These are phyloP conservation scores for Debaryomyces tyrocola DNA, from an alignment of 805 yeast genomes.

Conservation along the genomic window DNA sequence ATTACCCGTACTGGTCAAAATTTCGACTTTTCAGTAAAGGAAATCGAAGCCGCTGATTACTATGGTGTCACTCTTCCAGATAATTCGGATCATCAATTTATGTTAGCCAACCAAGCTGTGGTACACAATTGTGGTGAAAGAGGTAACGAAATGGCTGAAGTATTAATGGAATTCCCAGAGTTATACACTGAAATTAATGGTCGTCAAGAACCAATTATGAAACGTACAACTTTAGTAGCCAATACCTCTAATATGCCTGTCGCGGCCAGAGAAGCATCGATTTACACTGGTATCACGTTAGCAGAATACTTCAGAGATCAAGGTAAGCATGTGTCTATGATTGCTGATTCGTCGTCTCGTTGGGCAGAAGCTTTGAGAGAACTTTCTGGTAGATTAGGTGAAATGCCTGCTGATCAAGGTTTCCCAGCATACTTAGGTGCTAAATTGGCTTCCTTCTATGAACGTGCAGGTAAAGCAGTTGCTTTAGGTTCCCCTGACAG, in stretches of 20 bases:
- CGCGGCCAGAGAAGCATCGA: constrained; percentile 99
- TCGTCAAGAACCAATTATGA: constrained; percentile 97
- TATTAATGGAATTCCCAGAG: constrained; percentile 99
- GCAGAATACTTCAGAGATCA: constrained; percentile 99
- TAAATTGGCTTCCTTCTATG: constrained; percentile 97
- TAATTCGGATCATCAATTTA: constrained; percentile 42
- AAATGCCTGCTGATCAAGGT: constrained; percentile 99
- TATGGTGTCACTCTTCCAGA: constrained; percentile 44
- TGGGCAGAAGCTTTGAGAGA: constrained; percentile 99
- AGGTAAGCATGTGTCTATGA: constrained; percentile 98
- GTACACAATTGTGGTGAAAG: constrained; percentile 72
- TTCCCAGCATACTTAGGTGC: constrained; percentile 99
- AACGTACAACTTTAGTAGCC: constrained; percentile 98
- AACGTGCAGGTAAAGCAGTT: constrained; percentile 97
- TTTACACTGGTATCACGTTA: constrained; percentile 96
- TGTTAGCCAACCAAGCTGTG: constrained; percentile 37
- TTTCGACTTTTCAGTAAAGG: constrained; percentile 28
- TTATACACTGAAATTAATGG: constrained; percentile 88
- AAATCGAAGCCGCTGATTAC: constrained; percentile 31
- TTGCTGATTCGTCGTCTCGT: constrained; percentile 99
- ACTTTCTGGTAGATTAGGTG: constrained; percentile 99
- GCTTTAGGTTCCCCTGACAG: constrained; percentile 97
- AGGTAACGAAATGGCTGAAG: constrained; percentile 99
- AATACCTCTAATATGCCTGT: constrained; percentile 99
- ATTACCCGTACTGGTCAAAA: constrained; percentile 19